Evolutionary conservation across 2,329 filamentous ascomycete genomes (phyloP).

Genomic region (Botrytis fabae): DNA sequence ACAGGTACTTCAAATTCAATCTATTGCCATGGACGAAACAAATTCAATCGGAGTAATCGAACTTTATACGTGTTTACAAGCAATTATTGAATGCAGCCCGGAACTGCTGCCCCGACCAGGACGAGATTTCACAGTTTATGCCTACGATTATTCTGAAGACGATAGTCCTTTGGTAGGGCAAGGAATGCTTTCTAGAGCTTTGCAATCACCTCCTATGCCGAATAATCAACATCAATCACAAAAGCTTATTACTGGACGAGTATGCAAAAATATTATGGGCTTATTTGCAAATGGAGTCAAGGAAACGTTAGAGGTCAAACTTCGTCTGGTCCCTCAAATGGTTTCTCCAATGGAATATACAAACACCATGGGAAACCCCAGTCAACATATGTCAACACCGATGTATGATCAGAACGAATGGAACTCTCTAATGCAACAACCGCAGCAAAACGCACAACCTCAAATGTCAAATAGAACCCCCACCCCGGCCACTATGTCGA

Average conservation of each 20-base stretch:
- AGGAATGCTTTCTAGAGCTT: conserved; percentile 85
- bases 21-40: conserved; percentile 75
- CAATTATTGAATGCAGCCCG: conserved; percentile 76
- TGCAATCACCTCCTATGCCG: conserved; percentile 59
- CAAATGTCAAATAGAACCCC: conserved; percentile 40
- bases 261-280: conserved; percentile 81
- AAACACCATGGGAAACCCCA: conserved; percentile 60
- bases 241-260: conserved; percentile 79
- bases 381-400: conserved; percentile 56
- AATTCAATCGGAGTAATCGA: conserved; percentile 85
- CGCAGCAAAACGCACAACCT: conserved; percentile 54
- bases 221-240: conserved; percentile 62
- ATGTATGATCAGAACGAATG: conserved; percentile 73
- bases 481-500: conserved; percentile 22
- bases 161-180: conserved; percentile 92
- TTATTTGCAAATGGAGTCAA: conserved; percentile 80
- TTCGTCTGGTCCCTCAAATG: conserved; percentile 73
- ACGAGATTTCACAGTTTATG: conserved; percentile 90
- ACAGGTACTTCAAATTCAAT: conserved; percentile 75
- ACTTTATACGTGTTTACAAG: conserved; percentile 81
- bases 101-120: conserved; percentile 75
- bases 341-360: conserved; percentile 59
- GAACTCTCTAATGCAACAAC: conserved; percentile 71
- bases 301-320: conserved; percentile 89
- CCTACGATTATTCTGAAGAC: conserved; percentile 93